Evolutionary conservation across 257 asterid species (phyloP), one percentile per base, ranked within the genome.

Genomic region (Scutellaria barbata): DNA sequence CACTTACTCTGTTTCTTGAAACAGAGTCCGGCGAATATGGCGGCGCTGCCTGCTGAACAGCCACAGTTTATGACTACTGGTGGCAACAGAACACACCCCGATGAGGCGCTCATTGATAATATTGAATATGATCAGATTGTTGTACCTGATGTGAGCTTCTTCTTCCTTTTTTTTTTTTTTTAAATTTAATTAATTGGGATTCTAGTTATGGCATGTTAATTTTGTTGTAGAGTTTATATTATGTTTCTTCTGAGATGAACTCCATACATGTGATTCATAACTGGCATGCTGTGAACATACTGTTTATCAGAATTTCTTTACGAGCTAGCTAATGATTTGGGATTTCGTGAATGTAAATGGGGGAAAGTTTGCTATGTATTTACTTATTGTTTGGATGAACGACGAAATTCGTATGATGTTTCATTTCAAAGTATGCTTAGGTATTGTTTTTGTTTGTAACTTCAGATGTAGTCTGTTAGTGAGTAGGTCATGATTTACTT

Each of bases 81-180:
- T n/a, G 86, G 68, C 46, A 79, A 75, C 65, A 79, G 83, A 75
- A 86, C 77, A 14, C 81, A 69, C 66, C 85, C 96, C 42, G 82
- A 81, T 74, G 90, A 89, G 41, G 76, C 91, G 5, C 85, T 90
- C 52, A 86, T 85, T 43, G 98, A 94, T 5, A 71, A 88, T 56
- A 91, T 88, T 63, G 99, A 94, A 63, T 86, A 86, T 66, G 87
- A 89, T 68, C 98, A 91, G 80, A 91, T 94, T 82, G 92, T 88
- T 39, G 96, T 94, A 3, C 81, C 99, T 14, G 95, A 91, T 53
- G 99, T 91, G 76, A 83, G 96, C 65, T 30, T 51, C 33, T 63
- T 13, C 9, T 39, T 47, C 39, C 9, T 8, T 39, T 41, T 20
- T 5, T 46, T 37, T 11, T 22, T 30, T 1, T 7, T 67, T 80